Evolutionary conservation across 306 rosid genomes (phyloP), one percentile per base, ranked within the genome.

Genomic region (Senna siamea): DNA sequence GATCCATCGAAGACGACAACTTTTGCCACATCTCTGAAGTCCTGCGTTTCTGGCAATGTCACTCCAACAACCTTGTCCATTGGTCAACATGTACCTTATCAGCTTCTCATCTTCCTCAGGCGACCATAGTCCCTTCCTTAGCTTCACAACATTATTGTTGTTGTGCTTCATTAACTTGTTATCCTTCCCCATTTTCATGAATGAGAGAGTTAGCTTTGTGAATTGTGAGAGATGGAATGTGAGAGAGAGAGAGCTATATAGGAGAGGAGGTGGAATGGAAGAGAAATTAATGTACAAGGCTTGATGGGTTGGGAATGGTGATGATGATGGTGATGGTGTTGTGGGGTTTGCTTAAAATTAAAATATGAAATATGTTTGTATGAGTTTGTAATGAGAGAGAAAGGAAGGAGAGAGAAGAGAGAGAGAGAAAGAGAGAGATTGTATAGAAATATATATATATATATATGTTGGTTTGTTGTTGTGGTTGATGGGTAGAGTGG

Each of bases 1-100:
- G 51, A 93, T 93, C 98, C 98, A 93, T 15, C 98, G 98, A 34
- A 93, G 97, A n/a, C 98, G 90, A 46, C 98, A 93, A 41, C 98
- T 93, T 77, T 93, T 93, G 0, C 98, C 98, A 30, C 98, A 93
- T 30, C 98, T 80, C 22, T 82, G 90, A 40, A 93, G 96, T 2
- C 93, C 98, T 2, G 96, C 93, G 78, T 89, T 93, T 60, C 88
- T 85, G 2, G 98, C 97, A 69, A 91, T 85, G 81, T 93, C 96
- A 78, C 89, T 91, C 98, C 98, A 93, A 23, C 98, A 93, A 0
- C 98, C 98, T 85, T 93, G 96, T 52, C 97, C 98, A 46, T 88
- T 91, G 15, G 85, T 93, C 65, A 93, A 15, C 98, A 93, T 93
- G 76, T 93, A 91, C 81, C 92, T 85, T 75, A 93, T 74, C 12